Base-by-base conservation (phyloP, 2,329 filamentous ascomycete species). In the Trichocomaceae sp. region DNA sequence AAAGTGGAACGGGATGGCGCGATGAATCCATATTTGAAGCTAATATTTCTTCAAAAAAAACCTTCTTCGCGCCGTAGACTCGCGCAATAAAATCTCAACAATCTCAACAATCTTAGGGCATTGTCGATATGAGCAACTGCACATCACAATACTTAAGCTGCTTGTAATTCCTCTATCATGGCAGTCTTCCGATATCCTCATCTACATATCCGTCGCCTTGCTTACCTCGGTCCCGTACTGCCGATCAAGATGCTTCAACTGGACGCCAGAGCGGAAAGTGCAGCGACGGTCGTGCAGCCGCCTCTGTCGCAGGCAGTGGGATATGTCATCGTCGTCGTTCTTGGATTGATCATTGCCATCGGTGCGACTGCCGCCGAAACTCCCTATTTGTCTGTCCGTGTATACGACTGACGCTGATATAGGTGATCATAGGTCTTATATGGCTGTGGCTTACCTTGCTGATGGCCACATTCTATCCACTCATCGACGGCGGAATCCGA, bases 361-460 rank as follows among this genome's bases (percentile, higher is more conserved):
- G 67, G 72, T 71, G 62, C 50, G 62, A 57, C 7, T 15, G 3
- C 33, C 29, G 12, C 39, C 7, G 35, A 1, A 45, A 19, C 19
- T 17, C n/a, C n/a, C n/a, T n/a, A n/a, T n/a, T n/a, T n/a, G n/a
- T n/a, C n/a, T n/a, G n/a, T n/a, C n/a, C n/a, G n/a, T n/a, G n/a
- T n/a, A n/a, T n/a, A n/a, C n/a, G n/a, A n/a, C n/a, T n/a, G n/a
- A n/a, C n/a, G n/a, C n/a, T n/a, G n/a, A n/a, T n/a, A 0, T 81
- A 78, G 78, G 63, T 81, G 1, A 68, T 77, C 0, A 64, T 81
- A 0, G 71, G 72, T 0, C 76, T 81, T 15, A 75, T 81, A 29
- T 81, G 78, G 78, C 70, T 79, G 2, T 81, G 78, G 78, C 61
- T 67, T 0, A 79, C 77, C 0, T 72, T 79, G 69, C 63, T 81